Base-by-base conservation (phyloP, 345 rosid genomes). In the Eucalyptus marginata region DNA sequence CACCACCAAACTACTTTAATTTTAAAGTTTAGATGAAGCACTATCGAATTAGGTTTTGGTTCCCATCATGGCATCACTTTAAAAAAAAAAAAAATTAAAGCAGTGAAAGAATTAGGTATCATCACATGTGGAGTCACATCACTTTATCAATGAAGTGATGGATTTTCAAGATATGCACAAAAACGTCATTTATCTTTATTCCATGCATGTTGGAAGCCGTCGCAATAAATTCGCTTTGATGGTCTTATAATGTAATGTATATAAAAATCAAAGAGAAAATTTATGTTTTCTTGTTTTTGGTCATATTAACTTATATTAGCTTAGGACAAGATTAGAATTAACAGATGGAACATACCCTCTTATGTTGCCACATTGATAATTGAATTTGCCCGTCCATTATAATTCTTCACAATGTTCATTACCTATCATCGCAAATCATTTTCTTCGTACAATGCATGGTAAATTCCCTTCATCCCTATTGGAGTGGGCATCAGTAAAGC, bases 151-250 rank as follows among this genome's bases (percentile, higher is more conserved):
- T 68, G 80, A 17, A 68, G 43, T 31, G 79, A 31, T 68, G 43
- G 43, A 16, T 31, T 68, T 68, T 17, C 22, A 31, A 68, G 43
- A 68, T 68, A 31, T 68, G 44, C 44, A 68, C 80, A 68, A 68
- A 68, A 68, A 17, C 2, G 1, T 40, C 3, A 33, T 20, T 68
- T 68, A 9, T 68, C 43, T 20, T 18, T 49, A 62, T 59, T 27
- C 1, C 22, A 31, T 66, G 20, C 5, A 31, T 17, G 2, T 68
- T 33, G 7, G 5, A 68, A 33, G 11, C 2, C 12, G 5, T 68
- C 4, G 2, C 0, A 2, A 5, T 68, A 68, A 33, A 66, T 31
- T 66, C 2, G 4, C 2, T 31, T 4, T 3, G 11, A 31, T 15
- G 6, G 20, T 20, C 43, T 66, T 31, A 31, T 31, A 31, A 15